phyloP scores from a whole-genome alignment of 495 filamentous ascomycete species.

The Melanomma pulvis-pyrius region DNA sequence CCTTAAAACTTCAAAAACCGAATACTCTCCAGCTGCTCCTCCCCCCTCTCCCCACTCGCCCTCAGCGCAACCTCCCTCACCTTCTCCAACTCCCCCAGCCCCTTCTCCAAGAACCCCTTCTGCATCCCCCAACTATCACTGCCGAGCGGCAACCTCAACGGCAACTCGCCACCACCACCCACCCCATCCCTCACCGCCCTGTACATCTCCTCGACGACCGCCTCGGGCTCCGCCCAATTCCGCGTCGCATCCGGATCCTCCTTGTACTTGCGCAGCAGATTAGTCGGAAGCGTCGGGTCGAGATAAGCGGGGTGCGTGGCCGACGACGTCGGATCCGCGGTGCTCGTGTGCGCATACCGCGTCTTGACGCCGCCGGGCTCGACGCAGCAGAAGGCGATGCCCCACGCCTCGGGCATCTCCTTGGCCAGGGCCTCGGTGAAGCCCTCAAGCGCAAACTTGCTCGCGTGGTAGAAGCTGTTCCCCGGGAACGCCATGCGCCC shows the following conservation, averaged over 20 bases:
- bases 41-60: constrained; percentile 33
- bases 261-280: constrained; percentile 45
- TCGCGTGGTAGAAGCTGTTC: constrained; percentile 57
- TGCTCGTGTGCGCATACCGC: constrained; percentile 40
- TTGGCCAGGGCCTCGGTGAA: constrained; percentile 57
- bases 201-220: constrained; percentile 48
- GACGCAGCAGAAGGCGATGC: constrained; percentile 52
- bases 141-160: constrained; percentile 52
- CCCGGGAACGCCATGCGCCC: constrained; percentile 53
- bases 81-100: constrained; percentile 44
- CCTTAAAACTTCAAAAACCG: constrained; percentile 35
- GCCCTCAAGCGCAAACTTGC: constrained; percentile 43
- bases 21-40: constrained; percentile 40
- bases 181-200: constrained; percentile 41
- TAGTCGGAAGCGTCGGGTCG: constrained; percentile 44
- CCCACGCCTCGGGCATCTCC: constrained; percentile 58
- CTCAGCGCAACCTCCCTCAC: constrained; percentile 45
- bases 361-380: constrained; percentile 58
- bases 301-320: constrained; percentile 48
- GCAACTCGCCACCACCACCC: constrained; percentile 42
- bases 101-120: constrained; percentile 43
- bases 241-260: constrained; percentile 28
- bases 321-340: constrained; percentile 31
- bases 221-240: constrained; percentile 44
- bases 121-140: constrained; percentile 49